phyloP scores from a whole-genome alignment of 2,329 filamentous ascomycete species.

The Microdochium bolleyi region DNA sequence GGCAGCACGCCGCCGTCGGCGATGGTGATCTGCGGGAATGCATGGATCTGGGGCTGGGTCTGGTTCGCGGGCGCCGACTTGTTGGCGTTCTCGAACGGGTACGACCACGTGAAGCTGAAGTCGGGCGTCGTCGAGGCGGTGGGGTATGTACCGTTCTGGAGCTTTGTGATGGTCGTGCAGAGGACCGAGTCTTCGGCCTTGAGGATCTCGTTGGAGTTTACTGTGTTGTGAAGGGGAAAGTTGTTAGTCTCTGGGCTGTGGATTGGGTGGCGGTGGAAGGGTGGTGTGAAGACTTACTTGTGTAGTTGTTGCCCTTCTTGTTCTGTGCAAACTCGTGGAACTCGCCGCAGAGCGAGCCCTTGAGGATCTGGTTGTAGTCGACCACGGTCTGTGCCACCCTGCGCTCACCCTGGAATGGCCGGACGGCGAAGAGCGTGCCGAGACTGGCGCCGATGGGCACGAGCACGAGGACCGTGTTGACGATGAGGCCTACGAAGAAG shows the following conservation, averaged over 20 bases:
- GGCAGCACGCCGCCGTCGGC: conserved; percentile 32
- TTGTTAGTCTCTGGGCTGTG: neutral
- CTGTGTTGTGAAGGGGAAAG: conserved; percentile 17
- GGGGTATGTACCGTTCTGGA: conserved; percentile 41
- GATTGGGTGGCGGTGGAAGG: neutral
- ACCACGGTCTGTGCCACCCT: conserved; percentile 12
- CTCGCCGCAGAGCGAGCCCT: neutral
- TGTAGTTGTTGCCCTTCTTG: conserved; percentile 33
- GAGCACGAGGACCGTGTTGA: conserved; percentile 40
- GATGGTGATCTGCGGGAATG: conserved; percentile 44
- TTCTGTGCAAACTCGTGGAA: conserved; percentile 3
- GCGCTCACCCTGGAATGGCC: conserved; percentile 30
- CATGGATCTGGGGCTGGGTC: conserved; percentile 38
- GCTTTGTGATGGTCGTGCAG: conserved; percentile 27
- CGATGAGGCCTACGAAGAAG: conserved; percentile 26
- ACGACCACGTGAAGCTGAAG: conserved; percentile 47
- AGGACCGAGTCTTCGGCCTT: neutral
- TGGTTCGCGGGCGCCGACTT: conserved; percentile 18
- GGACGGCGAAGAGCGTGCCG: conserved; percentile 35
- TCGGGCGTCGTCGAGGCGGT: conserved; percentile 35
- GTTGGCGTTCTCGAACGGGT: conserved; percentile 14
- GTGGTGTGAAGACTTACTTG: conserved; percentile 26
- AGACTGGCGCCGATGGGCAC: conserved; percentile 41
- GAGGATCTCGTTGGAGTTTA: conserved; percentile 43
- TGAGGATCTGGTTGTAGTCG: conserved; percentile 4